Evolutionary conservation across 2,329 filamentous ascomycete genomes (phyloP), one percentile per base, ranked within the genome.

Genomic region (Penicillium sp.): DNA sequence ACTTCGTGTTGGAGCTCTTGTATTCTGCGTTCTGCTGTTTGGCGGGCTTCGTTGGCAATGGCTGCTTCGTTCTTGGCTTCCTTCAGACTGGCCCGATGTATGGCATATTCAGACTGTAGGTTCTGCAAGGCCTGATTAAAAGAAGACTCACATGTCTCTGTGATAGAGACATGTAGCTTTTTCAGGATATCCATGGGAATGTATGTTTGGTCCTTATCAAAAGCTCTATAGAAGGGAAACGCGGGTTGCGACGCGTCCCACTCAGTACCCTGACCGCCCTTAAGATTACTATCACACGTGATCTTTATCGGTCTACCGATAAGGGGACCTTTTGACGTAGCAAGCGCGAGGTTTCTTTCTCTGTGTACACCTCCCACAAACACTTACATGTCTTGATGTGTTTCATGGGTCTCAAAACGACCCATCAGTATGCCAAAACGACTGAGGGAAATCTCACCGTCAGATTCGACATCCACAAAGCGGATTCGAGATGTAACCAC

Each of bases 401-500:
- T 14, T 53, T 44, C 13, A 46, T 25, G 50, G 21, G 29, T 45
- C 42, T 26, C 9, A 25, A 26, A 26, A 27, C 25, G 43, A n/a
- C n/a, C 25, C 23, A 25, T 3, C 59, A 70, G 56, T n/a, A 75
- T 76, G 73, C 57, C 67, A 14, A 76, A 77, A 61, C 71, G 73
- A 58, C 54, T 51, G 48, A 62, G 67, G 50, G 61, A 66, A 33
- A 55, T 62, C 46, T 56, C 54, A 8, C 53, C 53, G 4, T 37
- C 48, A 13, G 55, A 59, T 42, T 44, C 52, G 23, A 72, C 65
- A 23, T 62, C 73, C n/a, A 55, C 68, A 11, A 87, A 88, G 71
- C 75, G 81, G 57, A 65, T 67, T 53, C 72, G 78, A 29, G 69
- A 69, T 53, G 64, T 31, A 46, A 54, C 53, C 23, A 53, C 55